Evolutionary conservation across 2,329 filamentous ascomycete species (phyloP).

Genomic region (Cordyceps militaris): DNA sequence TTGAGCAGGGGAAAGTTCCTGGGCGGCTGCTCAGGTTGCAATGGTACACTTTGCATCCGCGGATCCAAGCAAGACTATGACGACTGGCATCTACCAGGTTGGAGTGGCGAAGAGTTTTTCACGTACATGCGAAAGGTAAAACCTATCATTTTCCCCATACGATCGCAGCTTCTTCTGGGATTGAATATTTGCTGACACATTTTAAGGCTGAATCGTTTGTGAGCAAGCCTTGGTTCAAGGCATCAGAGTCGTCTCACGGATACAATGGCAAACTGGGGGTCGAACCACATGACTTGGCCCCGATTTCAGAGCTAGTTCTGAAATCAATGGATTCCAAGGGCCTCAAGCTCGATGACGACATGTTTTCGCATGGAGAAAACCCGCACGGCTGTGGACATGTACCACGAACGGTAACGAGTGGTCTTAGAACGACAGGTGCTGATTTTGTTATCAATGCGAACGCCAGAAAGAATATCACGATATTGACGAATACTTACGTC

Average conservation of each 20-base stretch:
- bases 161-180: background rate
- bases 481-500: slow-evolving; percentile 41
- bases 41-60: slow-evolving; percentile 43
- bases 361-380: slow-evolving; percentile 46
- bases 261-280: slow-evolving; percentile 45
- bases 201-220: slow-evolving; percentile 49
- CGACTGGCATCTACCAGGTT: slow-evolving; percentile 48
- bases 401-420: slow-evolving; percentile 44
- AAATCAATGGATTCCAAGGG: slow-evolving; percentile 49
- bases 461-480: slow-evolving; percentile 36
- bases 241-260: slow-evolving; percentile 40
- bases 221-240: slow-evolving; percentile 49
- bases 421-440: slow-evolving; percentile 44
- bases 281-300: slow-evolving; percentile 51
- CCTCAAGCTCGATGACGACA: slow-evolving; percentile 48
- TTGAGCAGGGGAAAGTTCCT: slow-evolving; percentile 42
- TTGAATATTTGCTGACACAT: background rate
- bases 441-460: slow-evolving; percentile 41
- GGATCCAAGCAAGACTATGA: slow-evolving; percentile 43
- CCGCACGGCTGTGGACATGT: slow-evolving; percentile 50
- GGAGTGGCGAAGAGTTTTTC: slow-evolving; percentile 52
- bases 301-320: slow-evolving; percentile 48
- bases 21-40: slow-evolving; percentile 41
- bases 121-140: slow-evolving; percentile 44
- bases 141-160: slow-evolving; percentile 20